Evolutionary conservation across 768 basidiomycete genomes (phyloP).

Genomic region (Leucosporidium creatinivorum): DNA sequence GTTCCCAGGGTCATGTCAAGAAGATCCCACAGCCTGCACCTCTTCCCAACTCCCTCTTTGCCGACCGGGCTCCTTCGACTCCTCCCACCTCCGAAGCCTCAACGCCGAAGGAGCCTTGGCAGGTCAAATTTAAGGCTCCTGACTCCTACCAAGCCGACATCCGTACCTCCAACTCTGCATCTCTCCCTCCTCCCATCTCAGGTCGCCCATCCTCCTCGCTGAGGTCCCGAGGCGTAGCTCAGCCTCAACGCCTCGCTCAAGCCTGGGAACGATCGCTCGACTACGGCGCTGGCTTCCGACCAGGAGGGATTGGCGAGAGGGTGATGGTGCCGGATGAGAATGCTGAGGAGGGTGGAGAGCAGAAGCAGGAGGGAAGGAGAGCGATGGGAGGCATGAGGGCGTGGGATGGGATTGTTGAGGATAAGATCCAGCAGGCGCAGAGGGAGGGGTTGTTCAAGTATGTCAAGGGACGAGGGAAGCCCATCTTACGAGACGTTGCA

Average conservation of each 20-base stretch:
- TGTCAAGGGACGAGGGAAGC: too few relatives aligned
- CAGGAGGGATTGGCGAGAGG: background rate
- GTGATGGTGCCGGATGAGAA: background rate
- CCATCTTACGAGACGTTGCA: too few relatives aligned
- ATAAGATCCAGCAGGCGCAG: slow-evolving; percentile 50
- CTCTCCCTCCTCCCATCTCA: background rate
- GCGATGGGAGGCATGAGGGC: slow-evolving; percentile 7
- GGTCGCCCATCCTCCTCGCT: background rate
- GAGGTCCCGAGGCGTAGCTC: too few relatives aligned
- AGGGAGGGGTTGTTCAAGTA: background rate
- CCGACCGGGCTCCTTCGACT: background rate
- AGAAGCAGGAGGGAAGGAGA: background rate
- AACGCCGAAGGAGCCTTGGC: background rate
- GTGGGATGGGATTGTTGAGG: slow-evolving; percentile 19
- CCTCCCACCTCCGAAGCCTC: background rate
- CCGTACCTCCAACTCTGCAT: background rate
- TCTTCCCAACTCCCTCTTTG: background rate
- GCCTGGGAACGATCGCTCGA: background rate
- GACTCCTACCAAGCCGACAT: background rate
- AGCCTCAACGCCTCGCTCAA: background rate
- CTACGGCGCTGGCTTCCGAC: background rate
- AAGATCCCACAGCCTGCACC: background rate
- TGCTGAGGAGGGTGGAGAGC: background rate
- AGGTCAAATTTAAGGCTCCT: background rate
- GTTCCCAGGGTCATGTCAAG: background rate